Evolutionary conservation across 129 eudicot genomes (phyloP), one percentile per base, ranked within the genome.

Genomic region (Sambucus nigra): DNA sequence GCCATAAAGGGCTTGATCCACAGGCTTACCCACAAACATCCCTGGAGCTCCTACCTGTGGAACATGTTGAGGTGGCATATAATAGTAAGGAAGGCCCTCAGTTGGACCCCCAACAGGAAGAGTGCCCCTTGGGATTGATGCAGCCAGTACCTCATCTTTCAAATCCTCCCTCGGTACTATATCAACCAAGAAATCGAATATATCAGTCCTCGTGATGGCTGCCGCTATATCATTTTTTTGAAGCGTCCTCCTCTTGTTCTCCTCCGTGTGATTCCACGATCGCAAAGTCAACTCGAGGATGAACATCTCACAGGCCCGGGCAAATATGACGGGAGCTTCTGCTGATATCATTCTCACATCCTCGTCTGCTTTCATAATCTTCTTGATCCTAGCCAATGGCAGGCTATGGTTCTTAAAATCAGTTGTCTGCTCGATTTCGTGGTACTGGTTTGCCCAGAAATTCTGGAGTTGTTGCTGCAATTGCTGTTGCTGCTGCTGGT

Each of bases 301-400:
- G 49, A 78, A 78, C 80, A 79, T 79, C 60, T 79, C 86, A 39
- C 81, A 79, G 39, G 86, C 86, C 21, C 86, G 68, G 17, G 86
- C 81, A 51, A 79, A 79, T 27, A 79, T 59, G 28, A 79, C 86
- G 0, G 86, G 86, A 17, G 86, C 86, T 53, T 79, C 86, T 1
- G 86, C 86, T 25, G 86, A 79, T 65, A 79, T 79, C 86, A 79
- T 79, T 27, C 86, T 49, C 16, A 79, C 86, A 59, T 79, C 86
- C 53, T 79, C 86, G 15, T 79, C 86, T 5, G 86, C 81, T 49
- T 79, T 79, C 86, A 79, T 79, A 39, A 79, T 79, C 59, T 79
- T 79, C 77, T 79, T 79, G 73, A 79, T 79, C 68, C 86, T 62
- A 1, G 86, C 86, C 39, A 79, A 53, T 15, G 86, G 86, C 38